phyloP scores from a whole-genome alignment of 495 filamentous ascomycete genomes.

The Aspergillus leporis region DNA sequence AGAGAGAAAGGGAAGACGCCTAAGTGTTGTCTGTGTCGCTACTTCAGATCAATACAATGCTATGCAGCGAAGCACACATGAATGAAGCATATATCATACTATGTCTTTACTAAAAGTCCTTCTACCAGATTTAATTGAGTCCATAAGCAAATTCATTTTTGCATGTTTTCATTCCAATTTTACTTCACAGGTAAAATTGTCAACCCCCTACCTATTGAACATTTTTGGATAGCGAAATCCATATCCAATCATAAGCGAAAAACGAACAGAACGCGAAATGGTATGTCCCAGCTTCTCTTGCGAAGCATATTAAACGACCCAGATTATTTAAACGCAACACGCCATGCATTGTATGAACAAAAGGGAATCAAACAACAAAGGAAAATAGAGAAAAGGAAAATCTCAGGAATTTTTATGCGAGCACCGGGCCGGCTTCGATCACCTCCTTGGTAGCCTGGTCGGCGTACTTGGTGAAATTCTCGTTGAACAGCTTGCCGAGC shows the following conservation, averaged over 20 bases:
- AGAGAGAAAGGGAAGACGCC: no score
- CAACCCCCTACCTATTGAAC: not conserved
- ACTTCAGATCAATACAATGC: no score
- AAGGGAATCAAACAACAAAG: constrained; percentile 14
- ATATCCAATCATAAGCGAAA: constrained; percentile 4
- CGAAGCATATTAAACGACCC: constrained; percentile 18
- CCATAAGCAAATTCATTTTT: not conserved
- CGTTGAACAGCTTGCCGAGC: constrained; percentile 81
- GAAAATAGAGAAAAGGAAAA: constrained; percentile 18
- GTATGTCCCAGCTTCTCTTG: constrained; percentile 17
- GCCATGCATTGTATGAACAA: constrained; percentile 31
- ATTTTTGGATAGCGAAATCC: constrained; percentile 5
- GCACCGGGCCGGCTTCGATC: constrained; percentile 41
- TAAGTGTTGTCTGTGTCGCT: no score
- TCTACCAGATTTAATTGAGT: no score
- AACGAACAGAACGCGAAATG: constrained; percentile 10
- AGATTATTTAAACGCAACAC: constrained; percentile 21
- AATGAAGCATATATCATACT: not conserved
- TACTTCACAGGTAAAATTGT: not conserved
- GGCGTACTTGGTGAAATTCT: constrained; percentile 97
- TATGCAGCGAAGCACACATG: no score
- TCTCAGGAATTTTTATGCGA: constrained; percentile 17
- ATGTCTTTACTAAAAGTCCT: no score
- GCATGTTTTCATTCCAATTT: not conserved
- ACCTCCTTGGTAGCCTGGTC: constrained; percentile 82